A percentile compares a stretch with the other conserved stretches of the same genome.
Conservation (phyloP, 228 moss, liverwort and hornwort genomes). For the Sphagnum magellanicum region DNA sequence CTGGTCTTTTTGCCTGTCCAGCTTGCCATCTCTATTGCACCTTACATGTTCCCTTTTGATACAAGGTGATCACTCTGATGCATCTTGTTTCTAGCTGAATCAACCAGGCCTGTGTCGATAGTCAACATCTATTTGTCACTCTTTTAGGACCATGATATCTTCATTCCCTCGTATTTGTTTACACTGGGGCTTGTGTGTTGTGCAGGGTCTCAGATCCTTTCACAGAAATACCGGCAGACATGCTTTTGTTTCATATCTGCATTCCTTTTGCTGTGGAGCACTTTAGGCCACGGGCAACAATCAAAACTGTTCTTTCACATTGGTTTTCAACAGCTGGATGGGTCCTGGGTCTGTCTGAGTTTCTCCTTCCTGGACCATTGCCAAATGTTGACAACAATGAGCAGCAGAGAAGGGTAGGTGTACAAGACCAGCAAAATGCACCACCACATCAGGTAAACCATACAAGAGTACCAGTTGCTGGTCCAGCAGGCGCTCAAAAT, state of each 20-base stretch:
- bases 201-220: constrained; percentile 98
- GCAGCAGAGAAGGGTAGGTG: constrained; percentile 34
- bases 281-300: constrained; percentile 92
- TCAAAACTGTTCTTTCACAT: constrained; percentile 81
- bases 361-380: constrained; percentile 79
- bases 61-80: constrained; percentile 48
- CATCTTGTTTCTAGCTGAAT: too few relatives aligned
- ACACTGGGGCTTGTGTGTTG: constrained; percentile 1
- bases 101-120: too few relatives aligned
- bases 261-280: constrained; percentile 99
- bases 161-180: too few relatives aligned
- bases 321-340: constrained; percentile 93
- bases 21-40: constrained; percentile 75
- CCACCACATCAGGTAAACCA: constrained; percentile 8
- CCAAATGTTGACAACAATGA: constrained; percentile 55
- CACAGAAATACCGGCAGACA: constrained; percentile 98
- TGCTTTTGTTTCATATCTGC: constrained; percentile 96
- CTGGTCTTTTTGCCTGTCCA: constrained; percentile 93
- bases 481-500: constrained; percentile 1
- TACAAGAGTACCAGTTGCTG: constrained; percentile 29
- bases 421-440: constrained; percentile 12
- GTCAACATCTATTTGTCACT: too few relatives aligned
- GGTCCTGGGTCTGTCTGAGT: constrained; percentile 84
- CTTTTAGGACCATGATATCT: too few relatives aligned
- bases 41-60: constrained; percentile 89